Percentiles rank a stretch among this genome's conserved stretches.
Conservation (phyloP, 2,329 filamentous ascomycete species). For the Fusarium sp. region DNA sequence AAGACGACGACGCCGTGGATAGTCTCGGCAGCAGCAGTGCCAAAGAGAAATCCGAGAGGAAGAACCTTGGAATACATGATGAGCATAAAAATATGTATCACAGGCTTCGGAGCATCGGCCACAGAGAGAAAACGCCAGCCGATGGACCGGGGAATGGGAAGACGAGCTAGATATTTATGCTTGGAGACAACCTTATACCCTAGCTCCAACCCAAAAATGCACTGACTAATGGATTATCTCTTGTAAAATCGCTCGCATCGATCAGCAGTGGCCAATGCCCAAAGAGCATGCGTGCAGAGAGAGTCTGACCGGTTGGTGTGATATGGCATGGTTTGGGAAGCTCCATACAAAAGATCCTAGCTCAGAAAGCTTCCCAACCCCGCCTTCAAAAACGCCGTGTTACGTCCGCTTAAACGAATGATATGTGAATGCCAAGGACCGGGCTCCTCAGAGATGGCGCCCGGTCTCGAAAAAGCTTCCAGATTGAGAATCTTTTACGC, state of each 20-base stretch:
- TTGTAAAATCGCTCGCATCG: background rate
- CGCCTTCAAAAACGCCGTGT: background rate
- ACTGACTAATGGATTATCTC: background rate
- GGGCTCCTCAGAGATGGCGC: background rate
- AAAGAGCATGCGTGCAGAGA: too few relatives aligned
- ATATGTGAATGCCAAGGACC: background rate
- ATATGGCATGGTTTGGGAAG: background rate
- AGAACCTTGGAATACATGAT: constrained; percentile 21
- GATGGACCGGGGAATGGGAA: background rate
- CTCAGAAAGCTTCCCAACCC: background rate
- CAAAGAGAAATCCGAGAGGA: constrained; percentile 9
- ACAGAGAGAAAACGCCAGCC: background rate
- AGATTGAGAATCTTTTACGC: background rate
- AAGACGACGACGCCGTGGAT: constrained; percentile 51
- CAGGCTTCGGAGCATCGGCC: background rate
- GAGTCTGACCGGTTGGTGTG: background rate
- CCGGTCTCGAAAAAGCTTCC: background rate
- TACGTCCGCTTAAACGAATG: background rate
- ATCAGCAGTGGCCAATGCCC: background rate
- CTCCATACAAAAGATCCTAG: background rate
- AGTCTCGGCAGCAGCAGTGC: constrained; percentile 43
- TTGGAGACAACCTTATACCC: constrained; percentile 6
- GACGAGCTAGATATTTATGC: constrained; percentile 21
- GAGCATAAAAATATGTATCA: background rate
- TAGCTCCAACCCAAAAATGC: background rate